phyloP scores from a whole-genome alignment of 2,329 filamentous ascomycete species.

The Fusarium subglutinans region DNA sequence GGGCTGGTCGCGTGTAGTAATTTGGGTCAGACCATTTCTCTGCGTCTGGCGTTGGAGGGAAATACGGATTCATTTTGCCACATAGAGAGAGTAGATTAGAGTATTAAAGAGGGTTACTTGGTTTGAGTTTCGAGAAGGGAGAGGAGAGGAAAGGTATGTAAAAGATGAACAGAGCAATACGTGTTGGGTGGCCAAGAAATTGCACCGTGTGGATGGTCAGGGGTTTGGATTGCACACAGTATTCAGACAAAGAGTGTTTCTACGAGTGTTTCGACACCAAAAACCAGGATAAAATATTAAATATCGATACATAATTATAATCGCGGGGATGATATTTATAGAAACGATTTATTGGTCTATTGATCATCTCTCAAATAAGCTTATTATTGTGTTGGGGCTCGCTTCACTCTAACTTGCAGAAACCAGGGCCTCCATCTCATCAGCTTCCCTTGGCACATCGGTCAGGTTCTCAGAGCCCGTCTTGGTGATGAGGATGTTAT shows the following conservation, averaged over 20 bases:
- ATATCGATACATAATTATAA: background rate
- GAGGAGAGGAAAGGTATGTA: background rate
- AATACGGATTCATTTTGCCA: background rate
- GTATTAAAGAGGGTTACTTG: background rate
- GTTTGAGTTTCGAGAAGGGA: constrained; percentile 2
- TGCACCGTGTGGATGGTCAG: constrained; percentile 30
- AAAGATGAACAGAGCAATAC: background rate
- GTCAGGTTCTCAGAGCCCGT: constrained; percentile 78
- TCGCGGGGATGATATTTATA: constrained; percentile 7
- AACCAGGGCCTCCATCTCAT: constrained; percentile 63
- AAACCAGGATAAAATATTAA: background rate
- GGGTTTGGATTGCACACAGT: constrained; percentile 24
- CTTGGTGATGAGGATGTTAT: constrained; percentile 77
- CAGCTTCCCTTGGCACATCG: constrained; percentile 73
- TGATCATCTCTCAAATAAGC: background rate
- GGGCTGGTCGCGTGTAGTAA: constrained; percentile 23
- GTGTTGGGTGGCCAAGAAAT: constrained; percentile 35
- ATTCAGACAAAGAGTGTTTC: constrained; percentile 6
- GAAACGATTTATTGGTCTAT: background rate
- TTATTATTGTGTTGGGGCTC: background rate
- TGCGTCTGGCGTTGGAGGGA: background rate
- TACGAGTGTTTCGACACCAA: background rate
- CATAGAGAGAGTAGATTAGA: background rate
- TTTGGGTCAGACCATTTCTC: constrained; percentile 24
- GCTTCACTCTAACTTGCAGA: constrained; percentile 24